A percentile compares a stretch with the other conserved stretches of the same genome.
phyloP scores from a whole-genome alignment of 164 flowering plant genomes.

The Kalanchoe fedtschenkoi region DNA sequence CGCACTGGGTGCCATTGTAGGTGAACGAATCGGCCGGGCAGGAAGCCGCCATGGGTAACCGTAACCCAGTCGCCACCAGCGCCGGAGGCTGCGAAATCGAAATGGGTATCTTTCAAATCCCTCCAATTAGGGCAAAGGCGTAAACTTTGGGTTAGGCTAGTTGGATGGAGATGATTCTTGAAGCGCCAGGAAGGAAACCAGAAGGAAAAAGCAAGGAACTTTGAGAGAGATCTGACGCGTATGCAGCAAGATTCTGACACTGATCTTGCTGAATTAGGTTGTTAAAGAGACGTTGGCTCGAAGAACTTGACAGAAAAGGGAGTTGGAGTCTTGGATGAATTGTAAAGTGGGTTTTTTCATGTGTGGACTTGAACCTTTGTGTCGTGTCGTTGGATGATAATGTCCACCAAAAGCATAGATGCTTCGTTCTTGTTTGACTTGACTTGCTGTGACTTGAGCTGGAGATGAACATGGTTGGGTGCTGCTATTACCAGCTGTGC shows the following conservation, averaged over 20 bases:
- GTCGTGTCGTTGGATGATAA: background rate
- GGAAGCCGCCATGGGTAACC: background rate
- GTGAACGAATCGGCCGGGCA: constrained; percentile 52
- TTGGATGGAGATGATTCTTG: background rate
- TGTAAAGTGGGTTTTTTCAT: too few relatives aligned
- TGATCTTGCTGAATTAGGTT: background rate
- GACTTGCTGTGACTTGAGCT: background rate
- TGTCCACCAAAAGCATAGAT: background rate
- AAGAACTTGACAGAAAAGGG: too few relatives aligned
- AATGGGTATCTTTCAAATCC: background rate
- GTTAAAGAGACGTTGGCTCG: too few relatives aligned
- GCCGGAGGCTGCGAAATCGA: background rate
- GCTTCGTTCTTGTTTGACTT: background rate
- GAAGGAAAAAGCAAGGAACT: background rate
- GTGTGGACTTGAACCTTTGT: too few relatives aligned
- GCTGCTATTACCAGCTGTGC: background rate
- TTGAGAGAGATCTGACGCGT: too few relatives aligned
- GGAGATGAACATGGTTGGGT: background rate
- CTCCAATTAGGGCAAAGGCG: too few relatives aligned
- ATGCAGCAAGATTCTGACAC: too few relatives aligned
- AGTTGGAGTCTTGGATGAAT: too few relatives aligned
- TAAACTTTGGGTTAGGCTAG: background rate
- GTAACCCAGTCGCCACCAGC: too few relatives aligned
- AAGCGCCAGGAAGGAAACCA: background rate
- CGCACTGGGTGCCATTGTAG: constrained; percentile 59